A percentile compares a stretch with the other conserved stretches of the same genome.
phyloP scores from a whole-genome alignment of 2,329 filamentous ascomycete species.

The Lachnellula occidentalis region DNA sequence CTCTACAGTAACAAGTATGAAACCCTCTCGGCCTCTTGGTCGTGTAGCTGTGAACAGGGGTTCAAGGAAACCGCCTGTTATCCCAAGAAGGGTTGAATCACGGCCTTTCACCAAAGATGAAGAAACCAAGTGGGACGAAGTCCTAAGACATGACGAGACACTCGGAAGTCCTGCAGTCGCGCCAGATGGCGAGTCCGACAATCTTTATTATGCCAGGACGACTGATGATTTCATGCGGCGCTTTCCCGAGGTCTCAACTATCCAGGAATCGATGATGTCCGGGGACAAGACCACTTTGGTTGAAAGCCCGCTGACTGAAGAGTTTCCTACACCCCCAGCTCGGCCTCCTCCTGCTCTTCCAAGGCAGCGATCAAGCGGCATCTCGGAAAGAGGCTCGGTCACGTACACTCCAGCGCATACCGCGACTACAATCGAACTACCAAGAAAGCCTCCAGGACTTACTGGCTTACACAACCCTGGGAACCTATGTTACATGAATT shows the following conservation, averaged over 20 bases:
- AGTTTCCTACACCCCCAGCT: slow-evolving; percentile 31
- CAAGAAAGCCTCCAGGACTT: slow-evolving; percentile 45
- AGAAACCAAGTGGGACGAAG: slow-evolving; percentile 73
- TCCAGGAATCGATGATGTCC: slow-evolving; percentile 55
- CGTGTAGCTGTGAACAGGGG: slow-evolving; percentile 44
- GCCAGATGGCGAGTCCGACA: slow-evolving; percentile 41
- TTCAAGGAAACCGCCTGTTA: slow-evolving; percentile 11
- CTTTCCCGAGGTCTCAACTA: slow-evolving; percentile 65
- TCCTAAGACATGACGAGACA: slow-evolving; percentile 58
- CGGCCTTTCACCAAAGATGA: slow-evolving; percentile 77
- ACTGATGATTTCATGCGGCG: slow-evolving; percentile 81
- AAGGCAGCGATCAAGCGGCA: slow-evolving; percentile 71
- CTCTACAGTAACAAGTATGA: slow-evolving; percentile 21
- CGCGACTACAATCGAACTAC: slow-evolving; percentile 35
- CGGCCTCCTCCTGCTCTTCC: slow-evolving; percentile 49
- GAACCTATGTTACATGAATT: slow-evolving; percentile 88
- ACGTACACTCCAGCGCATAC: slow-evolving; percentile 35
- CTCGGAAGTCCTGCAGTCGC: slow-evolving; percentile 34
- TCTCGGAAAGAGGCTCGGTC: slow-evolving; percentile 51
- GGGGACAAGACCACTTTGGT: background rate
- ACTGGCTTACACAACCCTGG: slow-evolving; percentile 77
- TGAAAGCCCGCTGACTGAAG: slow-evolving; percentile 12
- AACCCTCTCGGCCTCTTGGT: slow-evolving; percentile 43
- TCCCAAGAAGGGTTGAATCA: slow-evolving; percentile 40
- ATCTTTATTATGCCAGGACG: slow-evolving; percentile 56